phyloP scores from a whole-genome alignment of 768 basidiomycete species.

The Termitomyces sp. region DNA sequence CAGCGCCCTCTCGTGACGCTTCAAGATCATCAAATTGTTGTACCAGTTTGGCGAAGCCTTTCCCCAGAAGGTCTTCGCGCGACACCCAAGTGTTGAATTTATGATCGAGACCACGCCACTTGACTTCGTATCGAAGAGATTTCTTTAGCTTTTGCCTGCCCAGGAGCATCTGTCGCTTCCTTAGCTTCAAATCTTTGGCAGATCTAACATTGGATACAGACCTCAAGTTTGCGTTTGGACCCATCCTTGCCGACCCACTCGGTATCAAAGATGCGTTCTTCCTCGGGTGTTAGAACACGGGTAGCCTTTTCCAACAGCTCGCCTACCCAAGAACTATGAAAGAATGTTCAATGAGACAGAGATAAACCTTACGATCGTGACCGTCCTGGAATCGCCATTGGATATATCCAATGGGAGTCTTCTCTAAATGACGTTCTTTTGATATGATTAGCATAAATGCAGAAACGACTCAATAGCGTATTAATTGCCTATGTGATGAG shows the following conservation, averaged over 20 bases:
- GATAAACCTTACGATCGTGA: slow-evolving; percentile 68
- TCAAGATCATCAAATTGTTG: slow-evolving; percentile 97
- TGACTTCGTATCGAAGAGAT: slow-evolving; percentile 88
- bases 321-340: slow-evolving; percentile 32
- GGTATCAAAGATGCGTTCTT: slow-evolving; percentile 68
- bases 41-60: slow-evolving; percentile 85
- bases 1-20: slow-evolving; percentile 92
- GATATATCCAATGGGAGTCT: slow-evolving; percentile 94
- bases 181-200: slow-evolving; percentile 3
- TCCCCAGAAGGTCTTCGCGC: slow-evolving; percentile 77
- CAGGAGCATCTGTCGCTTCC: slow-evolving; percentile 59
- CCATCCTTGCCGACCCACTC: slow-evolving; percentile 93
- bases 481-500: slow-evolving; percentile 79
- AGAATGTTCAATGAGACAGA: not conserved
- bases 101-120: slow-evolving; percentile 80
- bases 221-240: slow-evolving; percentile 87
- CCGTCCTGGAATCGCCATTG: slow-evolving; percentile 99
- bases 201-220: slow-evolving; percentile 22
- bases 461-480: not conserved
- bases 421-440: slow-evolving; percentile 86
- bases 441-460: slow-evolving; percentile 7
- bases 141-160: slow-evolving; percentile 98
- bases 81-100: slow-evolving; percentile 89
- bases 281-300: slow-evolving; percentile 85
- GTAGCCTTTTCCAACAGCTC: slow-evolving; percentile 90